Evolutionary conservation across 1,284 basidiomycete species (phyloP), one percentile per base, ranked within the genome.

Genomic region (Chondrostereum purpureum): DNA sequence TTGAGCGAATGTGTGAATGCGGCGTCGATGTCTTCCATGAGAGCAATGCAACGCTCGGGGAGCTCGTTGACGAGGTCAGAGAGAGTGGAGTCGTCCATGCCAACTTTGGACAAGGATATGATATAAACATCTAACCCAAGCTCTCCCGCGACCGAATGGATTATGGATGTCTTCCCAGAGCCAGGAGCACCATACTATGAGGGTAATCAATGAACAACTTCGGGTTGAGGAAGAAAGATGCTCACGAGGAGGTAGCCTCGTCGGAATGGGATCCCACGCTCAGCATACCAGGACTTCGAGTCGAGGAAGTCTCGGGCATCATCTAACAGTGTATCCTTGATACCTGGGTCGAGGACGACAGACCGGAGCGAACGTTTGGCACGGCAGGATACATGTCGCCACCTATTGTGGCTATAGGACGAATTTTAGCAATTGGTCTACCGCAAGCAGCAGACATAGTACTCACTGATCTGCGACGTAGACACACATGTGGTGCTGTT

Each of bases 21-120:
- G 3, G 80, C 84, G 50, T 88, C 85, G 47, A 88, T 82, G 55
- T 88, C 88, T 61, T 91, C 88, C 74, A 91, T 84, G 17, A 91
- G 66, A 0, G 83, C 78, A 46, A 91, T 82, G 51, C 80, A 84
- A 51, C 75, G 69, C 43, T 78, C 70, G 35, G 88, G 86, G 1
- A 90, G 71, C 5, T 75, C 69, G 6, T 75, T 71, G 47, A 88
- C 78, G 27, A 88, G 66, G 19, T 77, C 69, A 38, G 66, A 70
- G 20, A 91, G 72, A 5, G 64, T 58, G 0, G 68, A 65, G 56
- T 92, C 88, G 56, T 89, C 84, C 46, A 92, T 61, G 8, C 79
- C 80, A 3, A 68, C 59, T n/a, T 78, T 73, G 2, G 84, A 80
- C n/a, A 91, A 72, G 0, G 83, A 82, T 35, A 91, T 61, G 39